These are phyloP conservation scores for Fusarium sp. DNA, from an alignment of 2,329 filamentous ascomycete species.

Conservation along the genomic window DNA sequence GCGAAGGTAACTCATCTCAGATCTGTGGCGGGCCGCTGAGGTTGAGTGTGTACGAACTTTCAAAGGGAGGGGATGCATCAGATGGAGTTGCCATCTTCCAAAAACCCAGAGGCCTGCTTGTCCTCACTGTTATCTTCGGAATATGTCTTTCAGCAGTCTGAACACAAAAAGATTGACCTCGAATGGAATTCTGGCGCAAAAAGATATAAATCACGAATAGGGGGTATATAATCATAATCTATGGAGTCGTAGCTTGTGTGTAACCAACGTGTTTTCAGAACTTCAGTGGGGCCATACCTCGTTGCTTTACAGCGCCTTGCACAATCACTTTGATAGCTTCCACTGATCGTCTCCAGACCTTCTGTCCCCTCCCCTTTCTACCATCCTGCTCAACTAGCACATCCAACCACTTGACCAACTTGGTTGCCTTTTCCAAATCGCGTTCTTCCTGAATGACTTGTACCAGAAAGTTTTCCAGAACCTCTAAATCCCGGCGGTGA, in stretches of 20 bases:
- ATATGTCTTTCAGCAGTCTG: constrained; percentile 9
- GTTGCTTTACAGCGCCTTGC: constrained; percentile 65
- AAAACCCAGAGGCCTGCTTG: constrained; percentile 2
- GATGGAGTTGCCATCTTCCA: constrained; percentile 4
- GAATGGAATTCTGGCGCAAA: no score
- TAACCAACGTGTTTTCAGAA: constrained; percentile 51
- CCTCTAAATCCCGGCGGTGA: constrained; percentile 80
- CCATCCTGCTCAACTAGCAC: constrained; percentile 66
- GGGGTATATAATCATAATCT: constrained; percentile 27
- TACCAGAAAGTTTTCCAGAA: constrained; percentile 78
- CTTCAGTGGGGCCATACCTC: constrained; percentile 69
- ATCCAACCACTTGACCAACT: constrained; percentile 76
- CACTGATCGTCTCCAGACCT: constrained; percentile 62
- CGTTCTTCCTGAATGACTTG: constrained; percentile 80
- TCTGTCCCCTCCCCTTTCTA: constrained; percentile 52
- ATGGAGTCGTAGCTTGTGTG: neutral
- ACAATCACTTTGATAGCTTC: constrained; percentile 62
- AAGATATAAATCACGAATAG: neutral
- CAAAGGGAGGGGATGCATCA: constrained; percentile 15
- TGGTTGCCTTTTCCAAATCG: constrained; percentile 80
- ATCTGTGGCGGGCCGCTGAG: constrained; percentile 67
- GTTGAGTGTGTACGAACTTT: constrained; percentile 59
- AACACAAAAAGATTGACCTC: neutral
- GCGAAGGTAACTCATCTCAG: constrained; percentile 64
- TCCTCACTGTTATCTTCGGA: constrained; percentile 4